Evolutionary conservation across 2,329 filamentous ascomycete species (phyloP), one percentile per base, ranked within the genome.

Genomic region (Clonostachys solani): DNA sequence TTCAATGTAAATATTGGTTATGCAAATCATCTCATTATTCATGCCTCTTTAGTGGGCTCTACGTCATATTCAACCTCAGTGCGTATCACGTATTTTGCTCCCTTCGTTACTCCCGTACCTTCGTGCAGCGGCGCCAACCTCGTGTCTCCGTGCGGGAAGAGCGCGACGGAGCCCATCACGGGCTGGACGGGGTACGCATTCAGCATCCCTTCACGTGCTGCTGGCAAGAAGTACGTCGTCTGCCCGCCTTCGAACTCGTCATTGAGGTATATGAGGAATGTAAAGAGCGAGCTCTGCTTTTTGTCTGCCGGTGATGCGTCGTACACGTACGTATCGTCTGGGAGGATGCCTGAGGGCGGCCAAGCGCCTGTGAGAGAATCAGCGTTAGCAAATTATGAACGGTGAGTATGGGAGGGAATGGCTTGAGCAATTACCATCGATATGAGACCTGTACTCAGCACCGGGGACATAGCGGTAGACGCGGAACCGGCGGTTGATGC

Each of bases 401-500:
- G 6, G 1, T 10, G 23, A 10, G 3, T 29, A 29, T 29, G 23
- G 10, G 8, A 10, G 23, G 9, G 23, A 10, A 10, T 29, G 23
- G 23, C 8, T 29, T 29, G 23, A 29, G 23, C 23, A 29, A 10
- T 29, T 29, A 8, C 85, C 85, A 54, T 89, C 73, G 49, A 89
- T 87, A 53, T 88, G 85, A 49, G 78, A 81, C 8, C 85, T 71
- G 56, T 89, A 89, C 59, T 88, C 85, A 0, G 85, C 85, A 1
- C 84, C 84, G 2, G 84, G 84, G 0, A 88, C 83, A 49, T 89
- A 89, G 55, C 85, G 73, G 52, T 89, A 89, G 0, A 88, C 83
- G 16, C 85, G 74, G 66, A 88, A 89, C 6, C 85, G 76, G 2
- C 85, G 72, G 55, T 89, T 89, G 47, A 89, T 68, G 0, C 85